These are phyloP conservation scores for Xylaria sp. DNA, from an alignment of 2,329 filamentous ascomycete species.

Conservation along the genomic window DNA sequence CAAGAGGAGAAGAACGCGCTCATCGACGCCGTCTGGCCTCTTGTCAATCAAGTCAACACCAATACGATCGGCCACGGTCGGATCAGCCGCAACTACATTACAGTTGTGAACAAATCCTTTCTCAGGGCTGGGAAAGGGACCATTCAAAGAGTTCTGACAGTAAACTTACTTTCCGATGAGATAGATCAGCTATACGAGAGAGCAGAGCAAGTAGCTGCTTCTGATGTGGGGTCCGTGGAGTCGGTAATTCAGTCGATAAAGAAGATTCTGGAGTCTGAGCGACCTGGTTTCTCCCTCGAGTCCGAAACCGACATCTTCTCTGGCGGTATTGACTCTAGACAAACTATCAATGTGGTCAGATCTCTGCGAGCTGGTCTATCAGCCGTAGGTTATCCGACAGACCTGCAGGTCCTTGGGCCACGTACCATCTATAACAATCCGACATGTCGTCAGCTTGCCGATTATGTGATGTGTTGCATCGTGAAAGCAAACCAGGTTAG, in stretches of 20 bases:
- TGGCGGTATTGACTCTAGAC: conserved; percentile 55
- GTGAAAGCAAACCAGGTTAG: neutral
- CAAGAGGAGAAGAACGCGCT: neutral
- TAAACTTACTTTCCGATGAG: conserved; percentile 53
- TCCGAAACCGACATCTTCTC: conserved; percentile 53
- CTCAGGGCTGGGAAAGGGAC: conserved; percentile 50
- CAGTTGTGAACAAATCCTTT: conserved; percentile 51
- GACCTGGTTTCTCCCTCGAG: conserved; percentile 32
- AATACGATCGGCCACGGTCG: neutral
- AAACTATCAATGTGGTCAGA: conserved; percentile 47
- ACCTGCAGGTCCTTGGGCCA: neutral
- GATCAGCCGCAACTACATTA: neutral
- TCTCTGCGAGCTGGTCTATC: neutral
- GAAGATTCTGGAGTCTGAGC: neutral
- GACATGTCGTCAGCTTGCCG: neutral
- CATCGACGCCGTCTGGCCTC: neutral
- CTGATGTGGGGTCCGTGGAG: conserved; percentile 43
- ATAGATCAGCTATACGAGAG: conserved; percentile 53
- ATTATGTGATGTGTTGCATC: neutral
- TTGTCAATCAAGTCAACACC: neutral
- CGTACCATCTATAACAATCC: neutral
- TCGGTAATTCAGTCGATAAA: conserved; percentile 43
- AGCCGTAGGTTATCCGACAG: neutral
- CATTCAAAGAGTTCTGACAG: conserved; percentile 39
- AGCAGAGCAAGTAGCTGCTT: neutral